These are phyloP conservation scores for Cytospora piceae DNA, from an alignment of 2,329 filamentous ascomycete genomes.

Conservation along the genomic window DNA sequence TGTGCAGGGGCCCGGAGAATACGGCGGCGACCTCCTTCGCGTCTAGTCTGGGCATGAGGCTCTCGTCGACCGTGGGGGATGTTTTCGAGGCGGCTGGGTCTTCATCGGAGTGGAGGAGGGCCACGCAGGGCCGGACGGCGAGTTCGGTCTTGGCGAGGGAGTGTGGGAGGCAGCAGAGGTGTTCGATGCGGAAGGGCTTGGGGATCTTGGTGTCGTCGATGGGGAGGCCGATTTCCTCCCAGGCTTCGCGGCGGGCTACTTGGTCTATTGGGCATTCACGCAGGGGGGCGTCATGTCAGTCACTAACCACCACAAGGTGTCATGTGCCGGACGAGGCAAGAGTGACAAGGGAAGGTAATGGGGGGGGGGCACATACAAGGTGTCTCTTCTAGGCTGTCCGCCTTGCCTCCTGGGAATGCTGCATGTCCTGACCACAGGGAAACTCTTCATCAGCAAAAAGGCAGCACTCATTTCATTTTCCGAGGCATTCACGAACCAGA, in stretches of 20 bases:
- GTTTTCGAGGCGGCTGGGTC: conserved; percentile 27
- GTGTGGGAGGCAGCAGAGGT: conserved; percentile 81
- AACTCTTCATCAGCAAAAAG: background rate
- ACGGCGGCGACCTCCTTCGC: conserved; percentile 91
- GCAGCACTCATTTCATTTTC: background rate
- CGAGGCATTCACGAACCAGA: conserved; percentile 53
- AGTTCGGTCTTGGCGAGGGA: conserved; percentile 75
- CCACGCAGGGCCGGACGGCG: conserved; percentile 75
- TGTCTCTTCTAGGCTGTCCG: conserved; percentile 60
- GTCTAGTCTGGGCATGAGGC: conserved; percentile 79
- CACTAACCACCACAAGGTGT: conserved; percentile 48
- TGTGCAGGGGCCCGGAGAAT: conserved; percentile 86
- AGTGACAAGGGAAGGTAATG: background rate
- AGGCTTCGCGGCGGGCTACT: conserved; percentile 86
- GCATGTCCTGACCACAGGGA: conserved; percentile 62
- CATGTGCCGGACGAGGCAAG: conserved; percentile 40
- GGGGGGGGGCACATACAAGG: conserved; percentile 51
- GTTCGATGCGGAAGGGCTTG: conserved; percentile 79
- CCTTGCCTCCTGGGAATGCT: conserved; percentile 81
- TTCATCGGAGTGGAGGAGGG: conserved; percentile 67
- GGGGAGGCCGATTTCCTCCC: conserved; percentile 90
- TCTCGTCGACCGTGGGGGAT: conserved; percentile 63
- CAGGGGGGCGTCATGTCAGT: conserved; percentile 3
- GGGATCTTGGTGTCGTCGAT: conserved; percentile 70
- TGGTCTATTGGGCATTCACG: conserved; percentile 59